Conservation (phyloP, 192 early-diverging fungal species). For the Irineochytrium annulatum region DNA sequence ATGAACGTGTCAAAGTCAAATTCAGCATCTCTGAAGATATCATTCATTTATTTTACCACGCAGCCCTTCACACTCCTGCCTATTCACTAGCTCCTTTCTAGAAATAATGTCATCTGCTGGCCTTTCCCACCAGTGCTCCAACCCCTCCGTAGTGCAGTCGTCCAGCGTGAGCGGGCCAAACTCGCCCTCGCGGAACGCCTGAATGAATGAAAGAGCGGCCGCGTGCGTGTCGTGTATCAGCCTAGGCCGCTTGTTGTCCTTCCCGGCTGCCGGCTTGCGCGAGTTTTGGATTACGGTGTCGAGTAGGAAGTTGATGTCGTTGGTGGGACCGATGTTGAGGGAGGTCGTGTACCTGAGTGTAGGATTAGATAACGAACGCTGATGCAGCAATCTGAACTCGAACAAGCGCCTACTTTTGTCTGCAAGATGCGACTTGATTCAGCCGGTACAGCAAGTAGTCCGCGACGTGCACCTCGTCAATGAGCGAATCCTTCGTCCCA, state of each 20-base stretch:
- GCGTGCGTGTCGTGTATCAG: constrained; percentile 9
- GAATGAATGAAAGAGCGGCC: constrained; percentile 69
- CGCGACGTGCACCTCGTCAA: constrained; percentile 75
- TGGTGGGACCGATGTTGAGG: not conserved
- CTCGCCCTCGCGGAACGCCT: constrained; percentile 77
- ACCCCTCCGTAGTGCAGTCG: too few species aligned
- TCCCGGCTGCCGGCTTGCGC: too few species aligned
- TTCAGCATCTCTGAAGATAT: too few species aligned
- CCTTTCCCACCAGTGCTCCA: too few species aligned
- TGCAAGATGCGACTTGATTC: constrained; percentile 52
- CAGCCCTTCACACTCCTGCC: too few species aligned
- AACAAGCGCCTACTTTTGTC: constrained; percentile 36
- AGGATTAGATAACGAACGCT: not conserved
- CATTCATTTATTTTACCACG: too few species aligned
- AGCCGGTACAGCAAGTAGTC: constrained; percentile 88
- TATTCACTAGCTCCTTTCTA: too few species aligned
- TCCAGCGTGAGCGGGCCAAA: constrained; percentile 82
- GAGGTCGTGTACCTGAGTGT: not conserved
- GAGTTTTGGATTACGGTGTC: not conserved
- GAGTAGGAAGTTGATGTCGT: not conserved
- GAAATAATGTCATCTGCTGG: too few species aligned
- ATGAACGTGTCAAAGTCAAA: too few species aligned
- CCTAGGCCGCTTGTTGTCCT: too few species aligned
- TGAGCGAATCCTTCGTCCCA: constrained; percentile 75
- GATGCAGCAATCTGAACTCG: not conserved